Conservation (phyloP, 2,329 filamentous ascomycete species). For the Fusarium continuum region DNA sequence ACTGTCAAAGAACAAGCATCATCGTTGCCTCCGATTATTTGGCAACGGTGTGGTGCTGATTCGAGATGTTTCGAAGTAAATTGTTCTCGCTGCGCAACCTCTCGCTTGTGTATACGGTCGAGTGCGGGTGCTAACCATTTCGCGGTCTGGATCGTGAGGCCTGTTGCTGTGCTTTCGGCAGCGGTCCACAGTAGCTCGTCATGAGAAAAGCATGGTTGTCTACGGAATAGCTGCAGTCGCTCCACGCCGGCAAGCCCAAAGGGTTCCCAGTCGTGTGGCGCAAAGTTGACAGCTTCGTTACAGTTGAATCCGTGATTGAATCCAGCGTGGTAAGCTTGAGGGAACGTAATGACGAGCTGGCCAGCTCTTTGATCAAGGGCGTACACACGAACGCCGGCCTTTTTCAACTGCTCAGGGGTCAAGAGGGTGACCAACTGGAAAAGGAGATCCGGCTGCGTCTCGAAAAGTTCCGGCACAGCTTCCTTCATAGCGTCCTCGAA, state of each 20-base stretch:
- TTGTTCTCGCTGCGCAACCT: constrained; percentile 71
- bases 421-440: constrained; percentile 98
- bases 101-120: constrained; percentile 78
- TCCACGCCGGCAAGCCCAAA: constrained; percentile 88
- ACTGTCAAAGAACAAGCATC: constrained; percentile 68
- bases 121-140: constrained; percentile 95
- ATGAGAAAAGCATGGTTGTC: constrained; percentile 96
- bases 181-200: constrained; percentile 94
- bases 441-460: constrained; percentile 93
- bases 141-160: constrained; percentile 82
- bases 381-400: constrained; percentile 91
- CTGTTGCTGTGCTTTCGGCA: constrained; percentile 74
- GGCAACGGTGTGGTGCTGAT: constrained; percentile 62
- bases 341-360: constrained; percentile 96
- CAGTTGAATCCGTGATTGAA: constrained; percentile 99
- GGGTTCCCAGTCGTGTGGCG: constrained; percentile 93
- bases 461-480: constrained; percentile 94
- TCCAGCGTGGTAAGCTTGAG: constrained; percentile 95
- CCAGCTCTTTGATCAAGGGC: constrained; percentile 96
- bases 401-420: constrained; percentile 90
- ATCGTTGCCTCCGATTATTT: constrained; percentile 53
- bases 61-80: constrained; percentile 75
- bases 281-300: constrained; percentile 98
- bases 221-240: constrained; percentile 83
- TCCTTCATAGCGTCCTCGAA: constrained; percentile 96